Percentiles rank a stretch among this genome's conserved stretches.
Evolutionary conservation across 208 protist genomes (phyloP).

Genomic region (Kentomonas sorsogonicus): DNA sequence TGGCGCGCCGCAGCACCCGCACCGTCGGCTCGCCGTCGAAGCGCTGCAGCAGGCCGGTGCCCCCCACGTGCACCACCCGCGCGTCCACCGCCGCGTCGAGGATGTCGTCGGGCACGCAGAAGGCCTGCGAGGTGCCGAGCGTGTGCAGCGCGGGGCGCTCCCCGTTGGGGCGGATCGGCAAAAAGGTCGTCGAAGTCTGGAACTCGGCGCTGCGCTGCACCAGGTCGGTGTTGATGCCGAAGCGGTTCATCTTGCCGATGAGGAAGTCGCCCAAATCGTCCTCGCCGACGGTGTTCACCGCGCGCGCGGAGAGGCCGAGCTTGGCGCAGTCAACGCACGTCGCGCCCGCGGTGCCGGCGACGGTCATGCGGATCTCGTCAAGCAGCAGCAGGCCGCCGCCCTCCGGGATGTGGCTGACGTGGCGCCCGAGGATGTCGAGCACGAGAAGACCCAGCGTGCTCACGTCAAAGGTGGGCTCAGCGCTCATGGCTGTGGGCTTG

Average conservation of each 20-base stretch:
- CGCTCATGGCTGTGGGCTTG: no score
- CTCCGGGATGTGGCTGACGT: slow-evolving; percentile 15
- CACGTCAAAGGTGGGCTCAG: no score
- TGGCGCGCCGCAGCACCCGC: slow-evolving; percentile 15
- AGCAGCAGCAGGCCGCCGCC: slow-evolving; percentile 16
- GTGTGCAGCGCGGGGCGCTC: slow-evolving; percentile 20
- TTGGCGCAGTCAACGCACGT: slow-evolving; percentile 21
- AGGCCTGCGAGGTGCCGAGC: slow-evolving; percentile 17
- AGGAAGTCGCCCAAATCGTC: slow-evolving; percentile 20
- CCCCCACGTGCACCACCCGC: slow-evolving; percentile 15
- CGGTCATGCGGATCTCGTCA: slow-evolving; percentile 21
- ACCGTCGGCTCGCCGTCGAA: slow-evolving; percentile 16
- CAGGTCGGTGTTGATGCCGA: slow-evolving; percentile 18
- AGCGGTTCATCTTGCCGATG: slow-evolving; percentile 15
- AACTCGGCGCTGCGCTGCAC: slow-evolving; percentile 12
- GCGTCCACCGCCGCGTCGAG: slow-evolving; percentile 19
- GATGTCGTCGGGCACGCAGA: slow-evolving; percentile 15
- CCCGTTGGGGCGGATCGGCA: slow-evolving; percentile 16
- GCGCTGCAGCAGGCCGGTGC: slow-evolving; percentile 15
- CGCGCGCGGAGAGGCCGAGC: slow-evolving; percentile 16
- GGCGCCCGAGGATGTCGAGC: slow-evolving; percentile 16
- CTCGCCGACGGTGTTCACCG: slow-evolving; percentile 17
- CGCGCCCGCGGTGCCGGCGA: slow-evolving; percentile 17
- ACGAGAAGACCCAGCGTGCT: slow-evolving; percentile 13
- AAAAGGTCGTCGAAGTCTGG: slow-evolving; percentile 17